phyloP scores from a whole-genome alignment of 148 eudicot species.

The Rheum nobile region DNA sequence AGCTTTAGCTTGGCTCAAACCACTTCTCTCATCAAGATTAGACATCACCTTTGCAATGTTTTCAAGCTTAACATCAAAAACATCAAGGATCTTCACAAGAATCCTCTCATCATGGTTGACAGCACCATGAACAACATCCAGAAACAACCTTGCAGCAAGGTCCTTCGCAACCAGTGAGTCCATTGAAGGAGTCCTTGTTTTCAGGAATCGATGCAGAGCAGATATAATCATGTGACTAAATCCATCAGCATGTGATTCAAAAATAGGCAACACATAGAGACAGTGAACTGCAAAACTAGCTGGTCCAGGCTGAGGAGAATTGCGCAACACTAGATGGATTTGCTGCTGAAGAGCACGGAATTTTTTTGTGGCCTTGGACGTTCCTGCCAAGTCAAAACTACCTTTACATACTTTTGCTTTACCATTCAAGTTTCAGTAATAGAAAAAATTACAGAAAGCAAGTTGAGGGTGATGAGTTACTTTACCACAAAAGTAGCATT shows the following conservation, averaged over 20 bases:
- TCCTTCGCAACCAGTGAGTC: constrained; percentile 46
- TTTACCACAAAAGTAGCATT: constrained; percentile 67
- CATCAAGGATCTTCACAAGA: constrained; percentile 56
- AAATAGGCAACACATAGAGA: constrained; percentile 63
- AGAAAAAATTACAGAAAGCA: background rate
- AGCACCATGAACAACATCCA: constrained; percentile 36
- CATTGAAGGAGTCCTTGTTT: constrained; percentile 25
- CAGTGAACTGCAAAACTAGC: constrained; percentile 64
- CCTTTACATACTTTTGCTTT: background rate
- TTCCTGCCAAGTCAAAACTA: constrained; percentile 40
- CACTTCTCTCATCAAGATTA: constrained; percentile 20
- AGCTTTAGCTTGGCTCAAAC: constrained; percentile 29
- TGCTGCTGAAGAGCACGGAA: constrained; percentile 80
- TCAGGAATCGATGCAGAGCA: constrained; percentile 52
- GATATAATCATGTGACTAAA: constrained; percentile 76
- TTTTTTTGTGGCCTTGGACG: constrained; percentile 70
- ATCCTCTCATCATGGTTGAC: constrained; percentile 44
- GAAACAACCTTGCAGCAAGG: constrained; percentile 54
- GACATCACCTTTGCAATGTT: constrained; percentile 44
- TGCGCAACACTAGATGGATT: constrained; percentile 50
- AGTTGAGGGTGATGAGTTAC: constrained; percentile 6
- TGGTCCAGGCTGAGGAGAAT: constrained; percentile 68
- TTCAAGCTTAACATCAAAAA: constrained; percentile 40
- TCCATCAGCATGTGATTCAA: constrained; percentile 65
- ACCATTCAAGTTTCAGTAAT: background rate